phyloP scores from a whole-genome alignment of 192 early-diverging fungal genomes.

The Mortierella alpina region DNA sequence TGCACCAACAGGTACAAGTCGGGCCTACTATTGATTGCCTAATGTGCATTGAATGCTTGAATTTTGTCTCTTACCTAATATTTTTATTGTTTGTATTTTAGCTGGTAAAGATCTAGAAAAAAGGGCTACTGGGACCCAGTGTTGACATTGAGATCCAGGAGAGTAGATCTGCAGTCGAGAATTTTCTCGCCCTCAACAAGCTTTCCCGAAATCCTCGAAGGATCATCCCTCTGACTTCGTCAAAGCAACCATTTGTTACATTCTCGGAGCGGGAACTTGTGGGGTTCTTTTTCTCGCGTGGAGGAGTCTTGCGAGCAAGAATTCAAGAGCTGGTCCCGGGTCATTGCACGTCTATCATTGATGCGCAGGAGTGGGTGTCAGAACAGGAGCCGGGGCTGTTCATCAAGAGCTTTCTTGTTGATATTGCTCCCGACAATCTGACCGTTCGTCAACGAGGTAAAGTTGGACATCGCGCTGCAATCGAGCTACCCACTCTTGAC shows the following conservation, averaged over 20 bases:
- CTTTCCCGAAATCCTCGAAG: constrained; percentile 1
- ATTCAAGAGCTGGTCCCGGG: constrained; percentile 11
- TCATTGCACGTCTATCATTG: constrained; percentile 12
- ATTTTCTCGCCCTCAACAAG: constrained; percentile 18
- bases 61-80: too few relatives aligned
- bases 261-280: constrained; percentile 24
- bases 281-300: constrained; percentile 7
- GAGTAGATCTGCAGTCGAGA: constrained; percentile 17
- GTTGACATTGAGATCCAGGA: constrained; percentile 17
- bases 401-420: not conserved
- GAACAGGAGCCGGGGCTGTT: constrained; percentile 4
- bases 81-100: not conserved
- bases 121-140: not conserved
- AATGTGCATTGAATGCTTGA: too few relatives aligned
- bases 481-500: not conserved
- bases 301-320: constrained; percentile 7
- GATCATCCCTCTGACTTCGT: constrained; percentile 16
- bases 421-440: constrained; percentile 5
- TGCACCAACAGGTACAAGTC: constrained; percentile 14
- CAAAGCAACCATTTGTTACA: constrained; percentile 17
- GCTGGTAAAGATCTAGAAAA: not conserved
- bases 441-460: constrained; percentile 4
- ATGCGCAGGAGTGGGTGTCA: constrained; percentile 6
- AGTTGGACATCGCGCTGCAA: constrained; percentile 1
- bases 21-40: too few relatives aligned